Conservation (phyloP, 352 stramenopile genomes). For the Phytophthora pluvialis region DNA sequence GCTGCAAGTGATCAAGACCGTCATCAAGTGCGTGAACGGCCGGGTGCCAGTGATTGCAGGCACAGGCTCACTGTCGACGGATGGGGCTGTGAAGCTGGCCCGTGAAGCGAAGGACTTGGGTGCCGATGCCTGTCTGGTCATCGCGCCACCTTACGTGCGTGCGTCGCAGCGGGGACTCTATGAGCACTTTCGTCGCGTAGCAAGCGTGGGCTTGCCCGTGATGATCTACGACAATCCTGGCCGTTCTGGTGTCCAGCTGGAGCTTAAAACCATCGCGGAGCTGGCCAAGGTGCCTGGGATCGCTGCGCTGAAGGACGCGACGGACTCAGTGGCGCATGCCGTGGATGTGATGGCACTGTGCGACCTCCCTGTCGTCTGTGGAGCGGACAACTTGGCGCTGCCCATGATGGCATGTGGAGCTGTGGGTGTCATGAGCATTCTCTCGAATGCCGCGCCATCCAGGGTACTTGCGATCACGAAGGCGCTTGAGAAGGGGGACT, state of each 20-base stretch:
- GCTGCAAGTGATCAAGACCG: conserved; percentile 89
- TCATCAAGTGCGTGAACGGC: conserved; percentile 73
- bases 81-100: conserved; percentile 71
- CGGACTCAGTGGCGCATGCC: conserved; percentile 85
- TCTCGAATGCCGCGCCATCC: conserved; percentile 81
- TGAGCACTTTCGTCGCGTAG: conserved; percentile 90
- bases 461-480: conserved; percentile 80
- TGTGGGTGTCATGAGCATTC: conserved; percentile 89
- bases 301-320: conserved; percentile 97
- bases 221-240: conserved; percentile 98
- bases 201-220: conserved; percentile 86
- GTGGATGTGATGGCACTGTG: conserved; percentile 84
- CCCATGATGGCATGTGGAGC: conserved; percentile 86
- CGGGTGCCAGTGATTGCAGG: conserved; percentile 94
- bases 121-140: conserved; percentile 93
- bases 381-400: conserved; percentile 87
- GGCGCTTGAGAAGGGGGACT: conserved; percentile 78
- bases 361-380: conserved; percentile 89
- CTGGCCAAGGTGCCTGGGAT: conserved; percentile 92
- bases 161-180: conserved; percentile 94
- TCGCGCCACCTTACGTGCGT: conserved; percentile 98
- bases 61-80: conserved; percentile 93
- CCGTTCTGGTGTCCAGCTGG: conserved; percentile 93
- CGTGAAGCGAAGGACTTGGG: conserved; percentile 89
- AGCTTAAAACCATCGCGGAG: conserved; percentile 92